Evolutionary conservation across 2,329 filamentous ascomycete genomes (phyloP), one percentile per base, ranked within the genome.

Genomic region (Polytolypa hystricis): DNA sequence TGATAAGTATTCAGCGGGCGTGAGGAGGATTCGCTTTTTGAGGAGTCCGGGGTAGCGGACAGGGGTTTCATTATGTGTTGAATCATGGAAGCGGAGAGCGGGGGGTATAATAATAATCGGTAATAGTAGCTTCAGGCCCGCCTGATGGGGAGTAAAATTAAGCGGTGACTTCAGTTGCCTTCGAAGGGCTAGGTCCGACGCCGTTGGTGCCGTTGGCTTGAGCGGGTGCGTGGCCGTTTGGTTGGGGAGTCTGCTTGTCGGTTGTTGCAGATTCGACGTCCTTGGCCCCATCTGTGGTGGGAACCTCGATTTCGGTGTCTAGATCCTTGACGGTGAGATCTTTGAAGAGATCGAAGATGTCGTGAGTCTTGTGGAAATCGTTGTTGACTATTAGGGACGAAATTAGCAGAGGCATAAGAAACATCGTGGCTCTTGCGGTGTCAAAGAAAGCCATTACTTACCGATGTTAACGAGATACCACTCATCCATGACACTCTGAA

Each of bases 381-480:
- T 98, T 98, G 67, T 98, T 86, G 18, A 98, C 91, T 87, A 36
- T 56, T 42, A 57, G 55, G 43, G 41, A 34, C 16, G 28, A 11
- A 28, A 14, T 37, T 11, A 4, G 14, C 7, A 26, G n/a, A n/a
- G n/a, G n/a, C 21, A 25, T 7, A 25, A 25, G n/a, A 25, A 7
- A 7, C 21, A 25, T 25, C 11, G 20, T 23, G 7, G 12, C 4
- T 16, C 10, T 9, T 18, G 18, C 11, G 9, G n/a, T 20, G 5
- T 3, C 23, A 17, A 26, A 5, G 19, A 20, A 12, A 11, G 12
- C 17, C 14, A n/a, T 26, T 28, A 60, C 79, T 66, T 68, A 87
- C 84, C 84, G 50, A 98, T 94, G 56, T 98, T 98, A 49, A 98
- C 74, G 40, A 98, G 69, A 55, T 86, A 89, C 86, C 89, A 98